Percentiles rank a stretch among this genome's conserved stretches.
phyloP scores from a whole-genome alignment of 495 filamentous ascomycete genomes.

The Xylaria grammica region DNA sequence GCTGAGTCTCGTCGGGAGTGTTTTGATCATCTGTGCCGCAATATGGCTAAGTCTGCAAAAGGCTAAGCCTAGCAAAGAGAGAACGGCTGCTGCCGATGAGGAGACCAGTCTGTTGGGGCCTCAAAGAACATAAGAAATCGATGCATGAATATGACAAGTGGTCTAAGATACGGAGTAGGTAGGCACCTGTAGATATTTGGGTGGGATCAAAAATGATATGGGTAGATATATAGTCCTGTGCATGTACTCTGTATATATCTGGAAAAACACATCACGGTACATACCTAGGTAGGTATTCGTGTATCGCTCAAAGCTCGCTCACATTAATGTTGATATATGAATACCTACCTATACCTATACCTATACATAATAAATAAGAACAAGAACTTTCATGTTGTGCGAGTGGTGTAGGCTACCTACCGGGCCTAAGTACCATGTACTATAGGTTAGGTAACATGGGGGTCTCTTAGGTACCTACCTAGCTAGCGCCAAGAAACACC shows the following conservation, averaged over 20 bases:
- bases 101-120: conserved; percentile 40
- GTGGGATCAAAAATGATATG: too few species aligned
- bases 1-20: conserved; percentile 68
- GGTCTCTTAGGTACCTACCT: too few species aligned
- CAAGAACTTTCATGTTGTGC: too few species aligned
- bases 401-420: neutral
- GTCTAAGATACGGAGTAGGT: neutral
- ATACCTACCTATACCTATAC: too few species aligned
- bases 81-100: conserved; percentile 33
- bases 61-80: conserved; percentile 25
- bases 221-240: too few species aligned
- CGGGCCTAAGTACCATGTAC: neutral
- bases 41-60: conserved; percentile 71
- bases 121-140: neutral
- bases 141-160: neutral
- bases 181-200: too few species aligned
- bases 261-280: too few species aligned
- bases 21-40: conserved; percentile 72
- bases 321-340: too few species aligned
- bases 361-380: too few species aligned
- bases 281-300: too few species aligned
- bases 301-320: too few species aligned
- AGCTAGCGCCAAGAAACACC: neutral
- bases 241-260: too few species aligned
- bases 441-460: neutral